phyloP scores from a whole-genome alignment of 2,329 filamentous ascomycete genomes.

The Exutisphaerella laricina region DNA sequence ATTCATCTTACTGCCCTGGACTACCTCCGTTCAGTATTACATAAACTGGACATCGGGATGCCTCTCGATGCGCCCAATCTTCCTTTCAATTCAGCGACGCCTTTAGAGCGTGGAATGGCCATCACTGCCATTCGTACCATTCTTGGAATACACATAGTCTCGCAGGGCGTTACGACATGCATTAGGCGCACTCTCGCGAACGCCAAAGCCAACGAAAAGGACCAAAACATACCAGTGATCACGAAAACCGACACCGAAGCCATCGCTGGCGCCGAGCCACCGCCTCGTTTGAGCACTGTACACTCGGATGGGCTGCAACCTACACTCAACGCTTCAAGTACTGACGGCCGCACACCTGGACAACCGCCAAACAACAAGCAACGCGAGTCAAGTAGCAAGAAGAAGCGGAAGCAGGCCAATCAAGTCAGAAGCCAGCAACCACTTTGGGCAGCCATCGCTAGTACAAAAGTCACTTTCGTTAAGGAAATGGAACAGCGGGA shows the following conservation, averaged over 20 bases:
- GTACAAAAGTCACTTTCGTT: constrained; percentile 92
- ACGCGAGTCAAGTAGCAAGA: constrained; percentile 62
- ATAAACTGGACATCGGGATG: constrained; percentile 32
- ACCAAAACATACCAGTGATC: constrained; percentile 25
- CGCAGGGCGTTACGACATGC: constrained; percentile 34
- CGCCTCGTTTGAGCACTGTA: constrained; percentile 16
- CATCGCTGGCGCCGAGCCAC: constrained; percentile 23
- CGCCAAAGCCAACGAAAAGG: constrained; percentile 34
- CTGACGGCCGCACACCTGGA: constrained; percentile 47
- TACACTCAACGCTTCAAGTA: constrained; percentile 29
- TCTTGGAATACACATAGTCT: constrained; percentile 35
- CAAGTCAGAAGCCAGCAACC: constrained; percentile 87
- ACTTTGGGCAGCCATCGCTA: constrained; percentile 88
- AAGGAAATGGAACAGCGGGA: constrained; percentile 73
- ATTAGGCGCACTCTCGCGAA: constrained; percentile 33
- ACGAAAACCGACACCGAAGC: constrained; percentile 30
- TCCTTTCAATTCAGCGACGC: constrained; percentile 28
- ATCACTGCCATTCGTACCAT: constrained; percentile 30
- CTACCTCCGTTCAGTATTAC: constrained; percentile 34
- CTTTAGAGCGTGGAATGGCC: constrained; percentile 29
- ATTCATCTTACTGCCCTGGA: constrained; percentile 36
- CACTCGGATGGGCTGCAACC: constrained; percentile 23
- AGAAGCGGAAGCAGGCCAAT: constrained; percentile 83
- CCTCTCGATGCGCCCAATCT: constrained; percentile 29
- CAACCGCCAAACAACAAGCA: constrained; percentile 51